Evolutionary conservation across 352 stramenopile species (phyloP).

Genomic region (Thraustochytrium striatum): DNA sequence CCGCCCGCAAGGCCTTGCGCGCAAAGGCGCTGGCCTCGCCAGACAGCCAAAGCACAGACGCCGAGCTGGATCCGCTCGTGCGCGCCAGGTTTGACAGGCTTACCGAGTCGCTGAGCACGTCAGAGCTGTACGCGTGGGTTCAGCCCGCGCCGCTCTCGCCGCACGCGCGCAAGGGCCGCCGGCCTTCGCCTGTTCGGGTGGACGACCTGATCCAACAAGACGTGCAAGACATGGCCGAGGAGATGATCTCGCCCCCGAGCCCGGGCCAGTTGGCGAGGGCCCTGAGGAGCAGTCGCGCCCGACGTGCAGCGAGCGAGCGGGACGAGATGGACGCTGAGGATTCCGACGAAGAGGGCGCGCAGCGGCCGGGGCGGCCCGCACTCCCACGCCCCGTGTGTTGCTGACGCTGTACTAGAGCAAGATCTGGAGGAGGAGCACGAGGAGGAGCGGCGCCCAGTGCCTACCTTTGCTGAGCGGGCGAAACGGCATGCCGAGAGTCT

Average conservation of each 20-base stretch:
- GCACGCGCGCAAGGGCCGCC: neutral
- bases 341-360: neutral
- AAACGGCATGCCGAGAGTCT: neutral
- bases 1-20: neutral
- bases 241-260: neutral
- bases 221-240: slow-evolving; percentile 13
- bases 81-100: neutral
- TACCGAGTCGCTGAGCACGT: no score
- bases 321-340: neutral
- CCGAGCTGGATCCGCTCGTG: neutral
- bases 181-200: neutral
- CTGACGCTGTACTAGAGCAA: no score
- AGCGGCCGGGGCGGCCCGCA: no score
- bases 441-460: no score
- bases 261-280: neutral
- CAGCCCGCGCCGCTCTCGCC: slow-evolving; percentile 11
- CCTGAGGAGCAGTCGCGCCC: neutral
- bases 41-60: neutral
- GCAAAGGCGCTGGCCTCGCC: neutral
- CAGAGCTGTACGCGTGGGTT: slow-evolving; percentile 3
- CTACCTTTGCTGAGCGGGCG: neutral
- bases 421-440: no score
- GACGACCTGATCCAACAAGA: slow-evolving; percentile 38
- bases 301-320: neutral
- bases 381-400: no score